Percentiles rank a stretch among this genome's conserved stretches.
Conservation (phyloP, 441 rosid genomes). For the Pelargonium australe region DNA sequence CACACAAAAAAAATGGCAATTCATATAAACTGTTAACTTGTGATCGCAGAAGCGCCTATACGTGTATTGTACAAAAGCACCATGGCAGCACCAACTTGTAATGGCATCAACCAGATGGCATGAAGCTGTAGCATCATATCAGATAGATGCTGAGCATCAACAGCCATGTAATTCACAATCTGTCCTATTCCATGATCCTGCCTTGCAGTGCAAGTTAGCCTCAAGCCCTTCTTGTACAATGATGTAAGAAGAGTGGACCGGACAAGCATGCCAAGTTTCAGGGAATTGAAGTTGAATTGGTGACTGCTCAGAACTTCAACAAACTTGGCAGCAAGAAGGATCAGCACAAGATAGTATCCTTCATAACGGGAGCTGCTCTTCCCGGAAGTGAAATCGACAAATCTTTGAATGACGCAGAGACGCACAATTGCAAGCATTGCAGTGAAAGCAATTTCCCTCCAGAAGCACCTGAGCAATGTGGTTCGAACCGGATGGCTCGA, state of each 20-base stretch:
- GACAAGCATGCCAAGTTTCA: constrained; percentile 82
- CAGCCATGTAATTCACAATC: constrained; percentile 71
- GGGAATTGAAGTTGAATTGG: constrained; percentile 57
- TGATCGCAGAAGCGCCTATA: constrained; percentile 55
- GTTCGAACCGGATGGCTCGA: constrained; percentile 32
- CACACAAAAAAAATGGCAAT: neutral
- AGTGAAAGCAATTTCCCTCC: constrained; percentile 69
- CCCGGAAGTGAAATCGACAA: constrained; percentile 58
- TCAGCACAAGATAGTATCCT: constrained; percentile 54
- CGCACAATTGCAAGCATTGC: constrained; percentile 68
- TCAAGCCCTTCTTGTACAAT: constrained; percentile 65
- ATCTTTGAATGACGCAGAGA: constrained; percentile 64
- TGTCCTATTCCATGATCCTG: constrained; percentile 73
- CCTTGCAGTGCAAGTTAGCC: constrained; percentile 62
- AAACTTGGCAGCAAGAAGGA: constrained; percentile 44
- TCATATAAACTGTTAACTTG: constrained; percentile 1
- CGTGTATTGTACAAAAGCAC: constrained; percentile 62
- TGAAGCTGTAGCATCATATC: constrained; percentile 90
- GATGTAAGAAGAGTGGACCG: constrained; percentile 86
- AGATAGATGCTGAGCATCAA: constrained; percentile 86
- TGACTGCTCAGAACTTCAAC: constrained; percentile 78
- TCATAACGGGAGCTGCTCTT: constrained; percentile 34
- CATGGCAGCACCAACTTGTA: constrained; percentile 66
- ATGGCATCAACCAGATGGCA: constrained; percentile 44
- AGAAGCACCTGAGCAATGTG: constrained; percentile 68